Evolutionary conservation across 2,329 filamentous ascomycete species (phyloP).

Genomic region (Colletotrichum destructivum): DNA sequence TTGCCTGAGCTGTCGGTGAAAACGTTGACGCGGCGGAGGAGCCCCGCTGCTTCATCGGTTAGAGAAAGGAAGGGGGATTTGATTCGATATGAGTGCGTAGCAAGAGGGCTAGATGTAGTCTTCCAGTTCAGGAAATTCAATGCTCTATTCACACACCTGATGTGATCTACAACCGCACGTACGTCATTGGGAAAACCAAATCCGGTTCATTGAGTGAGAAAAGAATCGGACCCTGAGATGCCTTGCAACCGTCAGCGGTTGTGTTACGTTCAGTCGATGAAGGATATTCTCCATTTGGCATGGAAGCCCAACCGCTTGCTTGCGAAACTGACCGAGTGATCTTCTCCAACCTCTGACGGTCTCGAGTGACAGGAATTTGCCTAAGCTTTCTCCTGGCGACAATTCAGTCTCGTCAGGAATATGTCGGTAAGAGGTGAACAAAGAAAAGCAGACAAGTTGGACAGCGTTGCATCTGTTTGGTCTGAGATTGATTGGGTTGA

Average conservation of each 20-base stretch:
- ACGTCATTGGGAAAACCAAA: background rate
- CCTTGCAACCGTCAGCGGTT: background rate
- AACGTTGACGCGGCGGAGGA: background rate
- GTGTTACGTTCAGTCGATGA: constrained; percentile 3
- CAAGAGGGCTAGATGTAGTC: constrained; percentile 13
- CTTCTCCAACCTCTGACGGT: constrained; percentile 10
- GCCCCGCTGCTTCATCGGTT: constrained; percentile 25
- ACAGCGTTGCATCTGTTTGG: background rate
- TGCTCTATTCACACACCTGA: background rate
- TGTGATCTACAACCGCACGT: background rate
- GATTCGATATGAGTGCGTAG: background rate
- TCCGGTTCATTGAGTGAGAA: background rate
- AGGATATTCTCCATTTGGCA: background rate
- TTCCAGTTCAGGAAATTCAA: constrained; percentile 19
- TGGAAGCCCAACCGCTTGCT: constrained; percentile 2
- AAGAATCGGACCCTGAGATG: constrained; percentile 13
- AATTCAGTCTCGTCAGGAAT: constrained; percentile 23
- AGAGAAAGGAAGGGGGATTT: background rate
- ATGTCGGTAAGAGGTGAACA: constrained; percentile 14
- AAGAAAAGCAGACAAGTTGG: constrained; percentile 20
- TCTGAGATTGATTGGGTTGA: background rate
- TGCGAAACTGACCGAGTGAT: constrained; percentile 1
- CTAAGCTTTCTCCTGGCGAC: constrained; percentile 23
- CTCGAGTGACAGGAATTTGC: background rate
- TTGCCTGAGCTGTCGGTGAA: background rate